Conservation (phyloP, 768 basidiomycete species). For the Tricholoma furcatifolium region DNA sequence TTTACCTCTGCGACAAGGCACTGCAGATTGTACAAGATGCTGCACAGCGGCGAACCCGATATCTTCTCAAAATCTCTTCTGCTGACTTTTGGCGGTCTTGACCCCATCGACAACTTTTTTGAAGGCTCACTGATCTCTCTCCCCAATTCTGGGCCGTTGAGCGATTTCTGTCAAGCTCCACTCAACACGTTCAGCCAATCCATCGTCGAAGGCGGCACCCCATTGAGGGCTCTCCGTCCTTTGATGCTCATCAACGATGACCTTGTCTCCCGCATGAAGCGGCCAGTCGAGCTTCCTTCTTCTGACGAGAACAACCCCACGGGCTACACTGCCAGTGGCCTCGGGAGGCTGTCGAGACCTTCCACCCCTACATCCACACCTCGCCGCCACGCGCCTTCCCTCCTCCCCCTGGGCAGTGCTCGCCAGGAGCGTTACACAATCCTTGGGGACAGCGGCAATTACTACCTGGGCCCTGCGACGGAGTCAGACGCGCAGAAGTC, state of each 20-base stretch:
- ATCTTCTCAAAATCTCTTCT: background rate
- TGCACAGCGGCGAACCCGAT: no score
- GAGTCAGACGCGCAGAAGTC: background rate
- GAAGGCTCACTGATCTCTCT: background rate
- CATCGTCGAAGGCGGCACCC: background rate
- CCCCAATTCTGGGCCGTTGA: background rate
- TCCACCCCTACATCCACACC: background rate
- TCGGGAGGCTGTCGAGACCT: background rate
- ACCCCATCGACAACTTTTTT: background rate
- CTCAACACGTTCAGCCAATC: background rate
- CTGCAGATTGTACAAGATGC: background rate
- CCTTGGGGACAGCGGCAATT: background rate
- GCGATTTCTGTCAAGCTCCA: background rate
- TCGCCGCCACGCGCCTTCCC: background rate
- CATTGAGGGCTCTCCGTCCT: background rate
- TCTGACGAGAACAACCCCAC: background rate
- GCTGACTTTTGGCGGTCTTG: background rate
- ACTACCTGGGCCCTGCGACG: no score
- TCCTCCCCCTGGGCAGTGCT: background rate
- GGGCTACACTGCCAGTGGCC: background rate
- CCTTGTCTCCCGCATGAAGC: slow-evolving; percentile 10
- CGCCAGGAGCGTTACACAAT: background rate
- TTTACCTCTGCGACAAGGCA: background rate
- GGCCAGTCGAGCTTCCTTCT: slow-evolving; percentile 2
- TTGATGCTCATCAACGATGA: slow-evolving; percentile 3